Percentiles rank a stretch among this genome's conserved stretches.
phyloP scores from a whole-genome alignment of 305 asterid species.

The Solanum chacoense region DNA sequence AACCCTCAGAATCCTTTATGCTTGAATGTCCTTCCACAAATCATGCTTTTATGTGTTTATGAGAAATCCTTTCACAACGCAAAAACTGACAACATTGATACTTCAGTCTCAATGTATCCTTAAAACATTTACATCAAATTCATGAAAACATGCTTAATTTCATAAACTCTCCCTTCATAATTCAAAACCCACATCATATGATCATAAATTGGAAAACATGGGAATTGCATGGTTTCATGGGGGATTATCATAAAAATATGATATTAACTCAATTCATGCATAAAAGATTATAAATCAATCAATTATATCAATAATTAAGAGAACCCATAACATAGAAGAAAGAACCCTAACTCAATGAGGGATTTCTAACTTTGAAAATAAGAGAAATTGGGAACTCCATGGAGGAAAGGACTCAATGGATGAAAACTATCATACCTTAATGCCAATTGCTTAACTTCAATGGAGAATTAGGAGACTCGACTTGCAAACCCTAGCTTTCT shows the following conservation, averaged over 20 bases:
- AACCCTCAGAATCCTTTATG: neutral
- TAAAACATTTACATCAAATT: neutral
- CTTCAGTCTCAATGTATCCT: neutral
- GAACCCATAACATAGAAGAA: neutral
- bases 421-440: neutral
- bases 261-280: neutral
- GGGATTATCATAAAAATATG: neutral
- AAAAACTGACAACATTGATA: neutral
- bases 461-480: neutral
- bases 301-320: neutral
- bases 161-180: neutral
- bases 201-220: neutral
- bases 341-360: neutral
- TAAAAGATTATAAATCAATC: neutral
- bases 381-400: neutral
- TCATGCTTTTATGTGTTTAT: neutral
- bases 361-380: neutral
- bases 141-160: neutral
- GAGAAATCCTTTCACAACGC: neutral
- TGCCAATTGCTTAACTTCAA: neutral
- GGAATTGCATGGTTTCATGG: neutral
- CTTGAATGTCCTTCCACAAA: neutral
- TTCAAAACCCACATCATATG: neutral
- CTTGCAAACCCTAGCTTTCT: neutral
- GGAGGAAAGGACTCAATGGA: neutral